phyloP scores from a whole-genome alignment of 2,329 filamentous ascomycete species.

The Botrytis aclada region DNA sequence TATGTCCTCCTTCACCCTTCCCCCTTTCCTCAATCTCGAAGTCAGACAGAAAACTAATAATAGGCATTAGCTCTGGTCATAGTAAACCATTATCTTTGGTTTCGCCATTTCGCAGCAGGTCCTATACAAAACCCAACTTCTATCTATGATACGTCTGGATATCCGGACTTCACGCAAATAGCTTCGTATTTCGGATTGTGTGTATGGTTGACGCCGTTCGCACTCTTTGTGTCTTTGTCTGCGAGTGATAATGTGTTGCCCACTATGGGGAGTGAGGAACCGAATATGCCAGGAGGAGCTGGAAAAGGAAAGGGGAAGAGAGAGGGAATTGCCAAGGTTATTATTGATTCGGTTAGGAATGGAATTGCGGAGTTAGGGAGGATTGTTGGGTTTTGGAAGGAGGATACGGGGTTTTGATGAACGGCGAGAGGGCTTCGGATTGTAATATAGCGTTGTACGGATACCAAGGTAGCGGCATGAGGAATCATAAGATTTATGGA shows the following conservation, averaged over 20 bases:
- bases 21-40: not conserved
- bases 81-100: conserved; percentile 93
- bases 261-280: conserved; percentile 76
- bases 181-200: conserved; percentile 94
- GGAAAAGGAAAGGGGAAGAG: conserved; percentile 49
- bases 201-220: conserved; percentile 95
- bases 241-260: conserved; percentile 94
- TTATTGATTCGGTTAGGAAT: conserved; percentile 57
- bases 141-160: conserved; percentile 60
- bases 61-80: conserved; percentile 69
- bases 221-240: conserved; percentile 89
- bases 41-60: not conserved
- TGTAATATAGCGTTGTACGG: conserved; percentile 11
- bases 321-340: conserved; percentile 64
- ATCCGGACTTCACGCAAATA: conserved; percentile 89
- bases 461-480: conserved; percentile 3
- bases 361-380: conserved; percentile 44
- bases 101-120: conserved; percentile 77
- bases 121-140: conserved; percentile 57
- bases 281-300: conserved; percentile 38
- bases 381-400: conserved; percentile 33
- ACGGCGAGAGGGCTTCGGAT: conserved; percentile 8
- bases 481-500: not conserved
- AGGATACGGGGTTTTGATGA: conserved; percentile 33
- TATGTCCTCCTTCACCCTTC: conserved; percentile 43